Percentiles rank a stretch among this genome's conserved stretches.
Evolutionary conservation across 139 green algal species (phyloP).

Genomic region (Closterium sp.): DNA sequence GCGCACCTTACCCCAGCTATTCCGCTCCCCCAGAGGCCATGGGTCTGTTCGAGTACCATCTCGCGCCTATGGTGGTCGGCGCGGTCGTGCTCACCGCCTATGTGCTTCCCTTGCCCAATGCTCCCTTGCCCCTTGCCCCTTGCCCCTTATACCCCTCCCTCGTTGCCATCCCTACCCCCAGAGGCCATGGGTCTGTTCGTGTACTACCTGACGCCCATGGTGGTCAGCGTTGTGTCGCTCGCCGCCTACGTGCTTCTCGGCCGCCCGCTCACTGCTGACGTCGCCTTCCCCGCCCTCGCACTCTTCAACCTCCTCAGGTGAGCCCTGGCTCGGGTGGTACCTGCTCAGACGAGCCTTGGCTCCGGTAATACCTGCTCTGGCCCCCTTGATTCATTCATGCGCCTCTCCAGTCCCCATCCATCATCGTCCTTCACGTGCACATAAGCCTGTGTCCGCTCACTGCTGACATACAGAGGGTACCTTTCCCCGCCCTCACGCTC

Average conservation of each 20-base stretch:
- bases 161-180: neutral
- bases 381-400: no score
- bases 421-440: no score
- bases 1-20: no score
- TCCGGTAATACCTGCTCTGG: no score
- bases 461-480: no score
- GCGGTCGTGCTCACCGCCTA: no score
- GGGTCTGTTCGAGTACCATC: no score
- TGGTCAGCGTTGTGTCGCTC: slow-evolving; percentile 74
- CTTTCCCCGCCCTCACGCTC: no score
- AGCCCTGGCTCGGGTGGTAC: neutral
- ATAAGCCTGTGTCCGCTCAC: no score
- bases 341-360: neutral
- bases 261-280: slow-evolving; percentile 58
- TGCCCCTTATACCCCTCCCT: neutral
- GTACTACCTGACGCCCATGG: slow-evolving; percentile 37
- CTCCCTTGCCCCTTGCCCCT: neutral
- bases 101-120: neutral
- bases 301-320: slow-evolving; percentile 87
- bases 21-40: no score
- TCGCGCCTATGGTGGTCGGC: no score
- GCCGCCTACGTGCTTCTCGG: slow-evolving; percentile 67
- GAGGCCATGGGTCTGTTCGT: slow-evolving; percentile 18
- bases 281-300: slow-evolving; percentile 81
- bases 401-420: no score